Evolutionary conservation across 2,329 filamentous ascomycete species (phyloP).

Genomic region (Aspergillus sp.): DNA sequence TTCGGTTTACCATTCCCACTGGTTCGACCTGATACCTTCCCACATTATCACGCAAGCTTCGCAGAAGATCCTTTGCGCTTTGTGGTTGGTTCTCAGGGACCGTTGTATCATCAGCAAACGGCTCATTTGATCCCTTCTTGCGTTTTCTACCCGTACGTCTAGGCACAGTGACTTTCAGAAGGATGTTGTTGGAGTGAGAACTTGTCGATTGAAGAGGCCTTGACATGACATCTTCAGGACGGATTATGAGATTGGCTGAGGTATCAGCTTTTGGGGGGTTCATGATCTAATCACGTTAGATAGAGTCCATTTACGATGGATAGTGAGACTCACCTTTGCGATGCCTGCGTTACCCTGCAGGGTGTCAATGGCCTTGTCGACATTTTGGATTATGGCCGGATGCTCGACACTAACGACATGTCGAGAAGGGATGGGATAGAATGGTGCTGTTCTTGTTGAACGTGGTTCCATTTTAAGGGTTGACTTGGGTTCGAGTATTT

Average conservation of each 20-base stretch:
- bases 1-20: conserved; percentile 69
- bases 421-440: conserved; percentile 48
- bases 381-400: conserved; percentile 60
- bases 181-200: conserved; percentile 71
- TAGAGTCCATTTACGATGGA: background rate
- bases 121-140: conserved; percentile 69
- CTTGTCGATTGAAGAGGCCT: conserved; percentile 74
- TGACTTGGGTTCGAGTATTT: too few relatives aligned
- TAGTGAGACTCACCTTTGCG: conserved; percentile 41
- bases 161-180: conserved; percentile 82
- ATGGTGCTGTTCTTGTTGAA: conserved; percentile 36
- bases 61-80: conserved; percentile 22
- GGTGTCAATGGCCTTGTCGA: conserved; percentile 60
- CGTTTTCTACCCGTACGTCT: conserved; percentile 81
- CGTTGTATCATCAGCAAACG: conserved; percentile 50
- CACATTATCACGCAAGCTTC: conserved; percentile 65
- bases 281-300: conserved; percentile 36
- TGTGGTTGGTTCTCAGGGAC: conserved; percentile 13
- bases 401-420: conserved; percentile 61
- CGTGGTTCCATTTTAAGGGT: background rate
- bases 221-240: conserved; percentile 73
- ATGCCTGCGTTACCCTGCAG: conserved; percentile 55
- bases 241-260: conserved; percentile 65
- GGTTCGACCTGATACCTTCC: conserved; percentile 63
- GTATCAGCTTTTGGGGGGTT: conserved; percentile 42